phyloP scores from a whole-genome alignment of 129 eudicot genomes.

The Logfia minima region DNA sequence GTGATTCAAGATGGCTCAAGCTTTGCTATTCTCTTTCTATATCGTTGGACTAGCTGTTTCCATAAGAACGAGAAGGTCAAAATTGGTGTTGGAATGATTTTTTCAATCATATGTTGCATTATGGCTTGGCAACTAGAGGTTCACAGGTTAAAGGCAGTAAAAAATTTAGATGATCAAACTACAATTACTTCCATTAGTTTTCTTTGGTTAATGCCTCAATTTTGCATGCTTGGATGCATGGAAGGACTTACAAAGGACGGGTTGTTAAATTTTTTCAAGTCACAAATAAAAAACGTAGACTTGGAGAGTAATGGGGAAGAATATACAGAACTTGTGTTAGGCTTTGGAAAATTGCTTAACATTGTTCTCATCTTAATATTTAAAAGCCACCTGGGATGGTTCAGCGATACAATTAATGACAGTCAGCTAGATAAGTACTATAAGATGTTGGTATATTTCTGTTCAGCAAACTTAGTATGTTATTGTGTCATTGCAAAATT shows the following conservation, averaged over 20 bases:
- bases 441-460: not conserved
- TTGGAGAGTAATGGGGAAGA: too few relatives aligned
- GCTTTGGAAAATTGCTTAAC: too few relatives aligned
- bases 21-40: not conserved
- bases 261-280: not conserved
- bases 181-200: conserved; percentile 14
- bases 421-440: too few relatives aligned
- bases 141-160: not conserved
- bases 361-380: too few relatives aligned
- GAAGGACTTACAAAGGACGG: conserved; percentile 9
- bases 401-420: too few relatives aligned
- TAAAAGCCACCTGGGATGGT: too few relatives aligned
- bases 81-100: conserved; percentile 12
- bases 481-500: not conserved
- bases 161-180: not conserved
- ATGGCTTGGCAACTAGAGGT: conserved; percentile 25
- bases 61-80: conserved; percentile 7
- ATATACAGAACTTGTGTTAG: too few relatives aligned
- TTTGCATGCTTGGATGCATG: conserved; percentile 12
- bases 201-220: conserved; percentile 24
- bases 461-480: not conserved
- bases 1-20: not conserved
- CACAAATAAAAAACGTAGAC: too few relatives aligned
- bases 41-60: not conserved
- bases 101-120: conserved; percentile 1